phyloP scores from a whole-genome alignment of 768 basidiomycete genomes.

The Auricularia sp. region DNA sequence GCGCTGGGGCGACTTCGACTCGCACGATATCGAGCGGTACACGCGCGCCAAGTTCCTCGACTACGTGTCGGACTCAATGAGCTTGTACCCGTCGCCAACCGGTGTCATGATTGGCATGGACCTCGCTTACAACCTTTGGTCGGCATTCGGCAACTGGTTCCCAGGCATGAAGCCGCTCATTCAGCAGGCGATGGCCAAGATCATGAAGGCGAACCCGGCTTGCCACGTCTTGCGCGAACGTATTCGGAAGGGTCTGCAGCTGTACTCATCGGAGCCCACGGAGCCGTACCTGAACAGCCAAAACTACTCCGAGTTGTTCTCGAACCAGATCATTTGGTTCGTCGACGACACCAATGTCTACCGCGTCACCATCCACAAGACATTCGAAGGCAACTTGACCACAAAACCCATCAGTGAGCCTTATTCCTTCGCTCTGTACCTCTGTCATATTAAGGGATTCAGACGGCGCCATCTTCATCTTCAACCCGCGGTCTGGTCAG shows the following conservation, averaged over 20 bases:
- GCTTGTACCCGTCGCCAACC: constrained; percentile 97
- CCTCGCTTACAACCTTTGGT: constrained; percentile 95
- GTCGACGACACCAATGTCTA: constrained; percentile 99
- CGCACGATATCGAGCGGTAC: constrained; percentile 97
- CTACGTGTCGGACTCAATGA: constrained; percentile 95
- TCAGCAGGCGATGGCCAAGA: constrained; percentile 98
- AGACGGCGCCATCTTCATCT: constrained; percentile 97
- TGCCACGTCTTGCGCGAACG: constrained; percentile 96
- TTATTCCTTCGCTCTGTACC: background rate
- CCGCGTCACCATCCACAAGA: constrained; percentile 98
- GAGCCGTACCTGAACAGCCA: constrained; percentile 99
- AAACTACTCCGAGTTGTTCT: constrained; percentile 93
- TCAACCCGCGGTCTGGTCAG: constrained; percentile 97
- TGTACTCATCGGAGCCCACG: constrained; percentile 98
- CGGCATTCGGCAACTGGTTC: constrained; percentile 98
- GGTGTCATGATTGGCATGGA: constrained; percentile 99
- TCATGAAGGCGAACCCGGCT: constrained; percentile 99
- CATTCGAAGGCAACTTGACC: constrained; percentile 98
- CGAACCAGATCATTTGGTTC: constrained; percentile 99
- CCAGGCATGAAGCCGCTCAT: constrained; percentile 96
- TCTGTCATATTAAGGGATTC: constrained; percentile 3
- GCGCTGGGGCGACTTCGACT: constrained; percentile 97
- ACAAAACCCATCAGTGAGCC: constrained; percentile 88
- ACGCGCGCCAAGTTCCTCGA: constrained; percentile 98
- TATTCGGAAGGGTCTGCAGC: constrained; percentile 94